These are phyloP conservation scores for Thermochaetoides thermophila DNA, from an alignment of 495 filamentous ascomycete species.

Conservation along the genomic window DNA sequence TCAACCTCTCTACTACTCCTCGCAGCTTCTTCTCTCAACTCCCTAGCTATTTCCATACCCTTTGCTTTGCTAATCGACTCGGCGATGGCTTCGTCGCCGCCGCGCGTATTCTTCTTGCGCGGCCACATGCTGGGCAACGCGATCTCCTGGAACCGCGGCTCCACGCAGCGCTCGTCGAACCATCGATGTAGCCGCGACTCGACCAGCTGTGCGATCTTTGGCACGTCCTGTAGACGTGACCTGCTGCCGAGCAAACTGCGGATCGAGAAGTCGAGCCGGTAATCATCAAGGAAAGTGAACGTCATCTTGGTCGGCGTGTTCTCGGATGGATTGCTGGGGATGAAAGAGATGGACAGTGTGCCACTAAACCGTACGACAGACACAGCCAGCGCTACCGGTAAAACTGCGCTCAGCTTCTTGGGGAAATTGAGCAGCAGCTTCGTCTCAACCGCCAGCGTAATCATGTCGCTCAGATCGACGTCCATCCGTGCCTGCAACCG, in stretches of 20 bases:
- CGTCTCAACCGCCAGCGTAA: constrained; percentile 88
- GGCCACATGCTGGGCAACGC: constrained; percentile 90
- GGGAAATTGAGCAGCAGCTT: constrained; percentile 90
- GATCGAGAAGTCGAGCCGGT: constrained; percentile 82
- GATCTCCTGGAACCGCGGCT: constrained; percentile 91
- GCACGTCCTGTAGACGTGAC: constrained; percentile 82
- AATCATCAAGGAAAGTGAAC: constrained; percentile 91
- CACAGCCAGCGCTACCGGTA: constrained; percentile 83
- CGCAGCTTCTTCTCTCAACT: constrained; percentile 30
- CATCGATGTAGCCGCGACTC: constrained; percentile 83
- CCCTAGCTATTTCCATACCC: constrained; percentile 34
- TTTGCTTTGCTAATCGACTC: constrained; percentile 30
- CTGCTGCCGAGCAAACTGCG: constrained; percentile 85
- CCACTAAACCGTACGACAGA: constrained; percentile 88
- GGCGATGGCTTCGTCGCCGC: constrained; percentile 34
- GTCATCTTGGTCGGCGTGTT: constrained; percentile 63
- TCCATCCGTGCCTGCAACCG: constrained; percentile 91
- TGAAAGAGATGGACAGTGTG: constrained; percentile 81
- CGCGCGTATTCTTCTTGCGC: constrained; percentile 67
- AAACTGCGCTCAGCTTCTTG: constrained; percentile 71
- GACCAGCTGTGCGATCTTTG: constrained; percentile 91
- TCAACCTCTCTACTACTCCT: constrained; percentile 32
- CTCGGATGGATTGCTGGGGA: constrained; percentile 47
- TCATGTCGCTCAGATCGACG: constrained; percentile 87
- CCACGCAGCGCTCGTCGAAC: constrained; percentile 94